Evolutionary conservation across 202 grass and related monocot species (phyloP), one percentile per base, ranked within the genome.

Genomic region (Panicum hallii): DNA sequence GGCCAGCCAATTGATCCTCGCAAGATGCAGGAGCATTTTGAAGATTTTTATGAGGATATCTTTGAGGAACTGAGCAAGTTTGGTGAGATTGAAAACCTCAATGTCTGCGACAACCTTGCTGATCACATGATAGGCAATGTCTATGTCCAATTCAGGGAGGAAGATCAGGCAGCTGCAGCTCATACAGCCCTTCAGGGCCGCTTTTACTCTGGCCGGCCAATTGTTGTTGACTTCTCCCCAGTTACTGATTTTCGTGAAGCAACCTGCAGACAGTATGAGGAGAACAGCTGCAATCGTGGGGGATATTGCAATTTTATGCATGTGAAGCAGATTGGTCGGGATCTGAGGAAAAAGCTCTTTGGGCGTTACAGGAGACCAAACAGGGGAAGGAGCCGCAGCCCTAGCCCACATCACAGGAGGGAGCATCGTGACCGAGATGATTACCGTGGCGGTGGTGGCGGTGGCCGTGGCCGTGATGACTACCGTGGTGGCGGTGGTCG

Each of bases 301-400:
- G 91, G 96, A 52, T 99, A 96, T 78, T 99, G 96, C 63, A 99
- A 99, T 87, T 99, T 96, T 85, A 94, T 99, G 96, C 96, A 99
- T 74, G 94, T 99, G 72, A 99, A 99, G 82, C 84, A 95, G 77
- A 99, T 96, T 84, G 89, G 96, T 19, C 94, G 84, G 65, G 93
- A 96, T 30, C 88, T 96, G 17, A 94, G 96, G 79, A 93, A 90
- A 79, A 89, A 95, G 69, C 84, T 96, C 20, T 93, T 91, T 90
- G 90, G 93, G 6, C 83, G 41, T 17, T 85, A 74, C 26, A 68
- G 68, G 82, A 93, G 89, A 75, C 40, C 76, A 82, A 7, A 15
- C 11, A 63, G 60, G 84, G 91, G 55, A 91, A 89, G 93, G 46
- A 94, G 91, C 73, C 91, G 87, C 3, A 90, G 93, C 46, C 90